Evolutionary conservation across 2,329 filamentous ascomycete species (phyloP).

Genomic region (Clonostachys byssicola): DNA sequence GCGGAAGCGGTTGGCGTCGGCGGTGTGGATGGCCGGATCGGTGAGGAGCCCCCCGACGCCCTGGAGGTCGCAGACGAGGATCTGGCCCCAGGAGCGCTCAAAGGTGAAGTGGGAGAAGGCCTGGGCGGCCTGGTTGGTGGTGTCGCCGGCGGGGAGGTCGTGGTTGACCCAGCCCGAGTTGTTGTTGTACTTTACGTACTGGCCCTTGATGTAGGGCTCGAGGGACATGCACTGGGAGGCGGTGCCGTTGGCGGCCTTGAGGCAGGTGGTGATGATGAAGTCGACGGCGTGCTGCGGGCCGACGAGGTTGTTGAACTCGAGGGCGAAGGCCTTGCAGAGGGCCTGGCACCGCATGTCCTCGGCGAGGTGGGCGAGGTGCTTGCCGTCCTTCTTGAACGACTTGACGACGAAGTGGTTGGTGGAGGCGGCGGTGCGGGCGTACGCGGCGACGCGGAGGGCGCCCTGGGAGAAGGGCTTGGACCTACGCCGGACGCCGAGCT

Average conservation of each 20-base stretch:
- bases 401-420: conserved; percentile 26
- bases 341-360: conserved; percentile 33
- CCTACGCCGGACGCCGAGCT: conserved; percentile 24
- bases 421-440: conserved; percentile 20
- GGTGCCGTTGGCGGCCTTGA: conserved; percentile 9
- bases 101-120: conserved; percentile 37
- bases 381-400: conserved; percentile 16
- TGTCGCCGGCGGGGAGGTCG: conserved; percentile 6
- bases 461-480: conserved; percentile 24
- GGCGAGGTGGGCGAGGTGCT: conserved; percentile 18
- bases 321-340: conserved; percentile 31
- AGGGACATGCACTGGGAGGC: conserved; percentile 17
- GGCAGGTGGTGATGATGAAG: conserved; percentile 23
- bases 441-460: conserved; percentile 23
- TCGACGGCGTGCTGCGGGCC: conserved; percentile 17
- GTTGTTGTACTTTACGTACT: conserved; percentile 32
- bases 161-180: conserved; percentile 24
- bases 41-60: conserved; percentile 27
- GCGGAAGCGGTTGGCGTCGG: conserved; percentile 21
- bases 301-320: conserved; percentile 29
- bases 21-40: conserved; percentile 29
- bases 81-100: conserved; percentile 27
- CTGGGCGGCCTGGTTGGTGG: conserved; percentile 22
- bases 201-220: conserved; percentile 26
- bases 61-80: conserved; percentile 28